phyloP scores from a whole-genome alignment of 768 basidiomycete genomes.

The Mycena rebaudengoi region DNA sequence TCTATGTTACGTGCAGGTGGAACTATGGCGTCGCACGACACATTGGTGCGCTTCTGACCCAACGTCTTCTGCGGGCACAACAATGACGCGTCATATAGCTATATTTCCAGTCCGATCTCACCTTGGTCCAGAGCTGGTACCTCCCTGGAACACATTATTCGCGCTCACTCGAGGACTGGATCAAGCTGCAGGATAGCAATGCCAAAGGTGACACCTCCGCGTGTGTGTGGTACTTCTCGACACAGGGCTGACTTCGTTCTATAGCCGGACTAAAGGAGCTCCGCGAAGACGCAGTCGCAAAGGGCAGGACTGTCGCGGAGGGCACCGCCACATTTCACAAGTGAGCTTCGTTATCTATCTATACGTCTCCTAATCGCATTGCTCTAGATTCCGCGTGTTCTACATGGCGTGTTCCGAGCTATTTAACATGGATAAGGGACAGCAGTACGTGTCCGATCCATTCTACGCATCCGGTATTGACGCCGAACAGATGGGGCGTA shows the following conservation, averaged over 20 bases:
- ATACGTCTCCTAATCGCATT: not conserved
- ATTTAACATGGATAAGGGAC: conserved; percentile 66
- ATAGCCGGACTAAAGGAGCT: conserved; percentile 57
- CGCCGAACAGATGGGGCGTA: conserved; percentile 57
- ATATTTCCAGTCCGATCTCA: conserved; percentile 73
- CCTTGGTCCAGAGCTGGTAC: conserved; percentile 66
- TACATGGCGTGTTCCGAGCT: conserved; percentile 78
- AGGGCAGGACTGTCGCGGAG: conserved; percentile 56
- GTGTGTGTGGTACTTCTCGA: not conserved
- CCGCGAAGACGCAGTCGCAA: conserved; percentile 54
- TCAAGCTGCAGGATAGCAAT: conserved; percentile 64
- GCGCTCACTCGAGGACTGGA: conserved; percentile 72
- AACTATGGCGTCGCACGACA: conserved; percentile 75
- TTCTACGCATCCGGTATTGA: conserved; percentile 6
- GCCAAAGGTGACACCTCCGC: conserved; percentile 48
- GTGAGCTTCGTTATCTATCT: conserved; percentile 29
- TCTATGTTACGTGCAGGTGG: conserved; percentile 51
- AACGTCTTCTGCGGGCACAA: not conserved
- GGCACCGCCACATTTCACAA: conserved; percentile 68
- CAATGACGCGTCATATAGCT: conserved; percentile 39
- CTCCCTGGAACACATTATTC: conserved; percentile 72
- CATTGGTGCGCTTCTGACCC: conserved; percentile 50
- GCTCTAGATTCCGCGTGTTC: conserved; percentile 68
- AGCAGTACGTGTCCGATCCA: conserved; percentile 58
- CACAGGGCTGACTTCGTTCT: not conserved